phyloP scores from a whole-genome alignment of 2,329 filamentous ascomycete species.

The Fusarium dimerum region DNA sequence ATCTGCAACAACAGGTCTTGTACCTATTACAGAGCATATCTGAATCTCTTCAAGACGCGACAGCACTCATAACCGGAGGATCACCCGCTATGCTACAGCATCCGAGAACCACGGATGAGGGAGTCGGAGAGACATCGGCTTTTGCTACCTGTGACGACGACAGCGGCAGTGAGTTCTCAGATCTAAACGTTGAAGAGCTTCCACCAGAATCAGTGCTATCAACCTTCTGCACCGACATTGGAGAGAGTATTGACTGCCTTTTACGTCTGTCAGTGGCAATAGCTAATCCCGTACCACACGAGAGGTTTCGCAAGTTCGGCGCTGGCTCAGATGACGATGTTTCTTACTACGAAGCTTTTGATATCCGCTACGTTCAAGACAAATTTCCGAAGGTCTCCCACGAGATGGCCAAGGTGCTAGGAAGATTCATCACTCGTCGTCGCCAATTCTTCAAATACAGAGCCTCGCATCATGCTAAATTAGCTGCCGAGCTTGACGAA shows the following conservation, averaged over 20 bases:
- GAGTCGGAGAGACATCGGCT: not conserved
- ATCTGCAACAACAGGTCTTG: constrained; percentile 19
- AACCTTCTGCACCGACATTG: constrained; percentile 17
- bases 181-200: constrained; percentile 1
- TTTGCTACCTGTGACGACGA: not conserved
- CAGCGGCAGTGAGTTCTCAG: not conserved
- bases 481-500: constrained; percentile 27
- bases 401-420: constrained; percentile 27
- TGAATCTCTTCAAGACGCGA: constrained; percentile 3
- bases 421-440: constrained; percentile 35
- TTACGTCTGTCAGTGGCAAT: constrained; percentile 40
- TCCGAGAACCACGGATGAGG: rapidly evolving
- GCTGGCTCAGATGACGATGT: constrained; percentile 17
- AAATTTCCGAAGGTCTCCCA: constrained; percentile 30
- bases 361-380: constrained; percentile 31
- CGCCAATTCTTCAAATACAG: constrained; percentile 40
- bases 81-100: rapidly evolving
- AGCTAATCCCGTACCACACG: constrained; percentile 37
- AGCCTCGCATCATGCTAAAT: constrained; percentile 36
- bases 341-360: constrained; percentile 25
- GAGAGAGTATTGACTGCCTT: constrained; percentile 34
- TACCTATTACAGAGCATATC: constrained; percentile 24
- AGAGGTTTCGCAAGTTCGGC: constrained; percentile 25
- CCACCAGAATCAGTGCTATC: constrained; percentile 13
- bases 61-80: rapidly evolving